Conservation (phyloP, 352 stramenopile species). For the Pythium pyrilobum region DNA sequence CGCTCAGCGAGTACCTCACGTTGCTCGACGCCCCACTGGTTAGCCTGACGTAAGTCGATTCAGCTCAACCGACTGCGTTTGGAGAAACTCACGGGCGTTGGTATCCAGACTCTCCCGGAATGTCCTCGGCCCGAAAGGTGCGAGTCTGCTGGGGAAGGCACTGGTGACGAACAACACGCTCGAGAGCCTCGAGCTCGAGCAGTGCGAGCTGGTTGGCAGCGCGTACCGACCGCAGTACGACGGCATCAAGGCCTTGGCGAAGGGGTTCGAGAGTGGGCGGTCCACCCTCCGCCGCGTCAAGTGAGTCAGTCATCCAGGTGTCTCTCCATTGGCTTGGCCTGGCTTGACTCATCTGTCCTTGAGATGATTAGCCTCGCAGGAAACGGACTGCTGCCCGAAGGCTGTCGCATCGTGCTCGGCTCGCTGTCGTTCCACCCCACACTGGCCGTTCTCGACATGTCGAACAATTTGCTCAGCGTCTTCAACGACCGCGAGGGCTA, state of each 20-base stretch:
- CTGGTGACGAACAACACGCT: slow-evolving; percentile 62
- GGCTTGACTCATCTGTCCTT: background rate
- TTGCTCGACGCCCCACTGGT: slow-evolving; percentile 14
- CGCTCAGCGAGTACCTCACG: background rate
- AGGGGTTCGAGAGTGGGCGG: slow-evolving; percentile 48
- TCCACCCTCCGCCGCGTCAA: slow-evolving; percentile 46
- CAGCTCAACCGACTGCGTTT: background rate
- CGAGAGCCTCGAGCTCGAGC: slow-evolving; percentile 48
- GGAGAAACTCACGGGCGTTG: background rate
- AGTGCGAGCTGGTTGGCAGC: slow-evolving; percentile 46
- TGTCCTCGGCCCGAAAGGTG: slow-evolving; percentile 34
- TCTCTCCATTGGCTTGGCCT: background rate
- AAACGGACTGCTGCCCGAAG: slow-evolving; percentile 51
- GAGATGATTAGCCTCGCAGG: slow-evolving; percentile 30
- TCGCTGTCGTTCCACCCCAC: slow-evolving; percentile 46
- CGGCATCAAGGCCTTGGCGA: slow-evolving; percentile 44
- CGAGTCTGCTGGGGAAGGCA: slow-evolving; percentile 34
- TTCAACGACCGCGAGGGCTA: slow-evolving; percentile 55
- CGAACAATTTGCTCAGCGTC: slow-evolving; percentile 42
- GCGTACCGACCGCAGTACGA: slow-evolving; percentile 43
- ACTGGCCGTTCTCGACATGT: slow-evolving; percentile 52
- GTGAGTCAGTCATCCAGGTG: slow-evolving; percentile 21
- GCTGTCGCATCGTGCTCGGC: slow-evolving; percentile 45
- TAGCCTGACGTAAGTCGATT: slow-evolving; percentile 10
- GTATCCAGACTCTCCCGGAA: slow-evolving; percentile 23